These are phyloP conservation scores for Taphrina communis DNA, from an alignment of 1,139 yeast genomes.

Conservation along the genomic window DNA sequence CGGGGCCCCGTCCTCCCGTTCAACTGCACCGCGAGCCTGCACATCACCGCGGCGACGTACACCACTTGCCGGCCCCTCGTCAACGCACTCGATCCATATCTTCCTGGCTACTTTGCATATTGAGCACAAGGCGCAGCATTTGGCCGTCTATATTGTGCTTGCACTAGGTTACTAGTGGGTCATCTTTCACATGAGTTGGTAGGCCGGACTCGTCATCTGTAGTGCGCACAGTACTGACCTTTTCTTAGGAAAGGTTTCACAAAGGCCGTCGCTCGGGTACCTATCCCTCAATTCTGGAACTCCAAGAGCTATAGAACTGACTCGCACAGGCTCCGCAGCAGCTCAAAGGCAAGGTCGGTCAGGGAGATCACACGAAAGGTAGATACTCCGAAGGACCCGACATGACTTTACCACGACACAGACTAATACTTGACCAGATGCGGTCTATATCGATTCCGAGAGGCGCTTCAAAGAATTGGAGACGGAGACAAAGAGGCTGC, in stretches of 20 bases:
- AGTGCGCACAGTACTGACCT: neutral
- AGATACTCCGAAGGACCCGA: neutral
- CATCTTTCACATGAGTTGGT: constrained; percentile 10
- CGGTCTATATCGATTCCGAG: constrained; percentile 93
- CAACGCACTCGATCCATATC: neutral
- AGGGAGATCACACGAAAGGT: constrained; percentile 48
- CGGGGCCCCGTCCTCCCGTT: neutral
- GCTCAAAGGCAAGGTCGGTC: constrained; percentile 76
- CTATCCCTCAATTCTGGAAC: neutral
- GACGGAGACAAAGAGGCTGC: constrained; percentile 82
- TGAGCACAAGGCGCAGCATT: neutral
- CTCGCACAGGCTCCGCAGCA: constrained; percentile 61
- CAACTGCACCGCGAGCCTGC: too few species aligned
- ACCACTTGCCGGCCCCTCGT: constrained; percentile 3
- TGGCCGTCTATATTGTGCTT: too few species aligned
- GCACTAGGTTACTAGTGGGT: neutral
- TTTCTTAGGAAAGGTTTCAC: constrained; percentile 17
- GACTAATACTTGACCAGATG: constrained; percentile 57
- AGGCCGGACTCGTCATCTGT: neutral
- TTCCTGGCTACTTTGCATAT: neutral
- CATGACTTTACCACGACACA: constrained; percentile 62
- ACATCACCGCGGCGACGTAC: neutral
- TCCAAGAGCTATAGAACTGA: neutral
- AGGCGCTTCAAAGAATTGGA: constrained; percentile 93
- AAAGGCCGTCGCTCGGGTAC: constrained; percentile 30